phyloP scores from a whole-genome alignment of 148 eudicot genomes.

The Silene uniflora region DNA sequence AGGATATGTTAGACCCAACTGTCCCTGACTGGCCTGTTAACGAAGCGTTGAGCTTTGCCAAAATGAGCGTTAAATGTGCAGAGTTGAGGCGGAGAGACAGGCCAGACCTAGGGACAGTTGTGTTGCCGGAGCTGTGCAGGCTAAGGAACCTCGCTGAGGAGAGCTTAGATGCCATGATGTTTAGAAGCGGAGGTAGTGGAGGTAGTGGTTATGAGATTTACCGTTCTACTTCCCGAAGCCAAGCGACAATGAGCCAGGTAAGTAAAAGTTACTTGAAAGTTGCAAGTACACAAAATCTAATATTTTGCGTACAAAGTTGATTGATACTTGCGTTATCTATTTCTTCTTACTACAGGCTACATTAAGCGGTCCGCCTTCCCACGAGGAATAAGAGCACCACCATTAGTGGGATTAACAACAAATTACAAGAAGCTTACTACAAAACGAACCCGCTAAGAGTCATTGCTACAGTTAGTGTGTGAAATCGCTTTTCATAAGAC shows the following conservation, averaged over 20 bases:
- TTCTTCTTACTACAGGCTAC: slow-evolving; percentile 16
- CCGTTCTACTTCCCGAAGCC: slow-evolving; percentile 32
- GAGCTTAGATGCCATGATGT: slow-evolving; percentile 30
- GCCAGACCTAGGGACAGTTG: slow-evolving; percentile 67
- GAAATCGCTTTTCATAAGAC: too few species aligned
- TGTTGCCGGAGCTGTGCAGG: slow-evolving; percentile 59
- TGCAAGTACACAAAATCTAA: too few species aligned
- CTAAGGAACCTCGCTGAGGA: slow-evolving; percentile 57
- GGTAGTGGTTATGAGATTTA: slow-evolving; percentile 14
- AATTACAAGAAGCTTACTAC: background rate
- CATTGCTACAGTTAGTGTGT: too few species aligned
- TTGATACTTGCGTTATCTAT: background rate
- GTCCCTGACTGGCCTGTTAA: slow-evolving; percentile 79
- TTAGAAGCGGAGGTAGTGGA: slow-evolving; percentile 11
- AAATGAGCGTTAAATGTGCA: slow-evolving; percentile 57
- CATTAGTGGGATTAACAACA: slow-evolving; percentile 1
- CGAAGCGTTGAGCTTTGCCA: slow-evolving; percentile 59
- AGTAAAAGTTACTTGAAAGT: too few species aligned
- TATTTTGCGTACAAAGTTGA: background rate
- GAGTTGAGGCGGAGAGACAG: slow-evolving; percentile 80
- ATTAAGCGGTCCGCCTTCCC: slow-evolving; percentile 27
- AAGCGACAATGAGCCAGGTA: slow-evolving; percentile 37
- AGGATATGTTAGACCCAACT: slow-evolving; percentile 50
- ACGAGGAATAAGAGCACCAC: slow-evolving; percentile 21
- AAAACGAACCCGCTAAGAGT: too few species aligned